These are phyloP conservation scores for Helicostylum pulchrum DNA, from an alignment of 192 early-diverging fungal species.

Conservation along the genomic window DNA sequence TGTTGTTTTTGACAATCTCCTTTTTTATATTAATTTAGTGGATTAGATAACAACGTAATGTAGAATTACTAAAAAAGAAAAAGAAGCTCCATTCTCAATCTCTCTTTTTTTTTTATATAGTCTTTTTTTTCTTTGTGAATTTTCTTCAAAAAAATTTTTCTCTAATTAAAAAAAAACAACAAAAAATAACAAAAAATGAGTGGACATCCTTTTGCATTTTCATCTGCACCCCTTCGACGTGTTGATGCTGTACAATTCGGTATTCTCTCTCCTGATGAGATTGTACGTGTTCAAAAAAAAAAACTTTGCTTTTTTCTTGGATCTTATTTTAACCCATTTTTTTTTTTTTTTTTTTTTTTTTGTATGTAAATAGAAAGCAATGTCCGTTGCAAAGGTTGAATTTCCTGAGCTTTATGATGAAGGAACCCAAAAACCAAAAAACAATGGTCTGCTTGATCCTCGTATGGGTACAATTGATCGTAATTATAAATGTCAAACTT, in stretches of 20 bases:
- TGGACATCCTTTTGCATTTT: conserved; percentile 64
- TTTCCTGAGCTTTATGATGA: conserved; percentile 85
- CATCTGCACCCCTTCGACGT: conserved; percentile 76
- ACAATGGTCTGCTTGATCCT: conserved; percentile 86
- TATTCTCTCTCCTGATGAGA: conserved; percentile 93
- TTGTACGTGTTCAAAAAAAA: conserved; percentile 56
- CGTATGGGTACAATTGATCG: conserved; percentile 97
- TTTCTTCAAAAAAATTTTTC: too few relatives aligned
- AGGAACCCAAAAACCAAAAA: conserved; percentile 76
- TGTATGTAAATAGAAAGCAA: conserved; percentile 71
- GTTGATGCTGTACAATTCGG: conserved; percentile 95
- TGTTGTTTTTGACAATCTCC: too few relatives aligned
- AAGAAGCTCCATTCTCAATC: too few relatives aligned
- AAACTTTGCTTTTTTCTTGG: conserved; percentile 8
- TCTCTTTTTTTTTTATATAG: too few relatives aligned
- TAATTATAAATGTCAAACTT: conserved; percentile 96
- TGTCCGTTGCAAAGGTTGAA: conserved; percentile 96
- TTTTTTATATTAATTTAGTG: too few relatives aligned
- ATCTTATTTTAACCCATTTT: conserved; percentile 5
- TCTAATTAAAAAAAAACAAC: too few relatives aligned
- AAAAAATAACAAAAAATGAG: conserved; percentile 39
- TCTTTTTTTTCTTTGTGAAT: too few relatives aligned
- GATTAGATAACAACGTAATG: too few relatives aligned
- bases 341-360: not conserved
- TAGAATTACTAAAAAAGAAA: too few relatives aligned